These are phyloP conservation scores for Tetraselmis chui DNA, from an alignment of 139 green algal genomes.

Conservation along the genomic window DNA sequence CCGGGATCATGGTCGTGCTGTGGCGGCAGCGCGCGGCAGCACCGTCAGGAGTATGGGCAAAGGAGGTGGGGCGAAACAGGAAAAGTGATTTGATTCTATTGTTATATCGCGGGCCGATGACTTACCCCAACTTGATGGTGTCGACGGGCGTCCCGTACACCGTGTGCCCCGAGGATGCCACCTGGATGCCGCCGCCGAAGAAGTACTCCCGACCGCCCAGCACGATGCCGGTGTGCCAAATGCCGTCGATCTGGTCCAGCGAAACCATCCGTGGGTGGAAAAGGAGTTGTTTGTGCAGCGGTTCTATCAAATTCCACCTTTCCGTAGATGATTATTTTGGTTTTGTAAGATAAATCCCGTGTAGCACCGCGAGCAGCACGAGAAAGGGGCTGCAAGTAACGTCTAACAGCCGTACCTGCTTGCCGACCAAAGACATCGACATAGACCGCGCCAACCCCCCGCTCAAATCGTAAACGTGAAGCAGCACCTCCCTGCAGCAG, in stretches of 20 bases:
- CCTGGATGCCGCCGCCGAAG: conserved; percentile 50
- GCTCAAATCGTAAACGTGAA: conserved; percentile 77
- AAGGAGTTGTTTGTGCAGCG: neutral
- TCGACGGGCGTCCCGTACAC: conserved; percentile 47
- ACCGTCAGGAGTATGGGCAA: neutral
- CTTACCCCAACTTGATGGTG: conserved; percentile 51
- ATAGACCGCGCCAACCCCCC: conserved; percentile 56
- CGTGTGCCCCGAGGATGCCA: conserved; percentile 32
- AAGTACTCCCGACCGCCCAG: conserved; percentile 41
- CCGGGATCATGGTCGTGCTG: conserved; percentile 31
- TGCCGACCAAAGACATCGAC: conserved; percentile 54
- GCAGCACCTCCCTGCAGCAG: conserved; percentile 40
- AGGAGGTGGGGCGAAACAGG: neutral
- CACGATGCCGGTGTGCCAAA: conserved; percentile 63
- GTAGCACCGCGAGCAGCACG: neutral
- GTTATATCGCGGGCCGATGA: no score
- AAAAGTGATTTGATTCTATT: no score
- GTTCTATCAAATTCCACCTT: neutral
- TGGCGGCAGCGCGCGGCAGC: no score
- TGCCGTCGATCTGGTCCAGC: conserved; percentile 44
- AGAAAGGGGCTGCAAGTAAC: neutral
- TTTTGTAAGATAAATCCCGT: neutral
- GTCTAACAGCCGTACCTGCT: conserved; percentile 23
- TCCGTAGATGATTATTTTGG: neutral
- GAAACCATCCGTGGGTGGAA: neutral